Evolutionary conservation across 225 moss, liverwort and hornwort species (phyloP), one percentile per base, ranked within the genome.

Genomic region (Neckera pumila): DNA sequence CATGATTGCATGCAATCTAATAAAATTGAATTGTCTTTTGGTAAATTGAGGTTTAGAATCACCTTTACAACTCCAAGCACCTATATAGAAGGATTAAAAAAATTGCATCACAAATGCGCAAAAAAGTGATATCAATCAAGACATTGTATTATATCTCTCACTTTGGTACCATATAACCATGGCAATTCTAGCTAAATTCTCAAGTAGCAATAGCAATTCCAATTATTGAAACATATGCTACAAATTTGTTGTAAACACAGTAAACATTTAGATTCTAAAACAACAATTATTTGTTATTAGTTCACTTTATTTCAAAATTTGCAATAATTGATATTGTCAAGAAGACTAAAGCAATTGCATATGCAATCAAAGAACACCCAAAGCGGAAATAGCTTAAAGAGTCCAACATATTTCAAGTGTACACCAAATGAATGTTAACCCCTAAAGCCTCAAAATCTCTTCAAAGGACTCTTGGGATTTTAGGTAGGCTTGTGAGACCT

Each of bases 401-500:
- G 8, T 33, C 2, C 14, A 51, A 15, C 0, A 34, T 23, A 34
- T 8, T 23, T 22, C 9, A 76, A 34, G 54, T 76, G 8, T 5
- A 54, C 0, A 53, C 5, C 53, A 53, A 76, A 23, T 54, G 14
- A 36, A 36, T 36, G 23, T 54, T 10, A 27, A 10, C 3, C 5
- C 3, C 0, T 9, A 8, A 16, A 71, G 42, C 27, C 8, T 42
- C 27, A 43, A 72, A 72, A 10, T 26, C 1, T 5, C 5, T 71
- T 42, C 1, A 3, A 2, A 0, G 0, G 38, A 22, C 2, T 6
- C 3, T 38, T 69, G 2, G 38, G 4, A n/a, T 38, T 38, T 67
- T 2, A 7, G 0, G 0, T 21, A 69, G 25, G 70, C 14, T 14
- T 40, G 1, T 25, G 2, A 13, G 0, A 40, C 40, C 1, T 7